Percentiles rank a stretch among this genome's conserved stretches.
These are phyloP conservation scores for Phialophora verrucosa DNA, from an alignment of 2,329 filamentous ascomycete species.

Conservation along the genomic window DNA sequence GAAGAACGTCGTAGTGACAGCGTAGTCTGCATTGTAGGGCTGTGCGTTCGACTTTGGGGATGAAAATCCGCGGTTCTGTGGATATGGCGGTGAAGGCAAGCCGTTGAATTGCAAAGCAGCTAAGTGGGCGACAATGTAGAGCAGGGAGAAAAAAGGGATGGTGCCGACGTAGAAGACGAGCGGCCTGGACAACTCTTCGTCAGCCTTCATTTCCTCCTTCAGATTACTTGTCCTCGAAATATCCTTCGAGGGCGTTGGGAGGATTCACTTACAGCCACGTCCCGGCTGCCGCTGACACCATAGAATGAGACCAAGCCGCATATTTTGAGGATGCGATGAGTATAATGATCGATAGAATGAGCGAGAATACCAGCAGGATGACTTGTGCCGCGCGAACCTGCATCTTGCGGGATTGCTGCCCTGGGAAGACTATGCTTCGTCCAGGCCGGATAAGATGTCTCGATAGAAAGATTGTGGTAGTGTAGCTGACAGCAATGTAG, in stretches of 20 bases:
- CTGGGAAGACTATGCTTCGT: neutral
- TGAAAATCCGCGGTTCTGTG: neutral
- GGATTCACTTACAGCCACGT: slow-evolving; percentile 33
- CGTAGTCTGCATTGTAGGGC: slow-evolving; percentile 28
- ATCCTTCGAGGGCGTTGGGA: neutral
- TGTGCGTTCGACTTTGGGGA: slow-evolving; percentile 1
- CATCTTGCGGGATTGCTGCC: slow-evolving; percentile 19
- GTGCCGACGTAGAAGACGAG: slow-evolving; percentile 34
- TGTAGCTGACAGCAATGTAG: neutral
- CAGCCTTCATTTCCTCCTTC: neutral
- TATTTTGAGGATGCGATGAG: slow-evolving; percentile 37
- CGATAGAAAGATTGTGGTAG: neutral
- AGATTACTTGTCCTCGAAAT: neutral
- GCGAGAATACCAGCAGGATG: slow-evolving; percentile 28
- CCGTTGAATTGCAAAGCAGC: slow-evolving; percentile 34
- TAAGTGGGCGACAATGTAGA: slow-evolving; percentile 31
- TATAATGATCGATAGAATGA: slow-evolving; percentile 31
- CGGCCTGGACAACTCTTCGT: slow-evolving; percentile 8
- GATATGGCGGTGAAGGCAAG: slow-evolving; percentile 25
- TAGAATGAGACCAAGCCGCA: slow-evolving; percentile 33
- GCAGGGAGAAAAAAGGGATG: slow-evolving; percentile 31
- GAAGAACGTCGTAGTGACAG: slow-evolving; percentile 30
- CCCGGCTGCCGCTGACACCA: slow-evolving; percentile 23
- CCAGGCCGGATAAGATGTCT: neutral
- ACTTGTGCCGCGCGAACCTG: slow-evolving; percentile 31